phyloP scores from a whole-genome alignment of 2,329 filamentous ascomycete genomes.

The Diatrype stigma region DNA sequence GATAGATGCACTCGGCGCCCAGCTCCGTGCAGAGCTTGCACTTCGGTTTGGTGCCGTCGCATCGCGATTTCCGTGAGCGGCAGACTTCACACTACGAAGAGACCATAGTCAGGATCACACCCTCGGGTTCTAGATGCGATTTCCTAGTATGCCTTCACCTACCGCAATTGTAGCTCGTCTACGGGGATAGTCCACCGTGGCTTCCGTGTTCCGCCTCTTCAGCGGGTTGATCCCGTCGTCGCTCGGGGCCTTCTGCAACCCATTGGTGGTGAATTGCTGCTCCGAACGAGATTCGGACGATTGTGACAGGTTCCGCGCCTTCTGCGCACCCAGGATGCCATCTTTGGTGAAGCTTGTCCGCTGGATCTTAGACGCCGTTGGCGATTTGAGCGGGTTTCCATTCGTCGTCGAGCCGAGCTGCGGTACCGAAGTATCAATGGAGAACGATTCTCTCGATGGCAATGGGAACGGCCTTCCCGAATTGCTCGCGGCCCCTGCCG shows the following conservation, averaged over 20 bases:
- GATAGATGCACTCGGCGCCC: conserved; percentile 78
- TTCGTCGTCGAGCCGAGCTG: conserved; percentile 38
- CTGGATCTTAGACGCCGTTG: conserved; percentile 42
- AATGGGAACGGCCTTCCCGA: conserved; percentile 40
- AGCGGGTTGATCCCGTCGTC: conserved; percentile 52
- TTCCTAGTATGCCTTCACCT: conserved; percentile 29
- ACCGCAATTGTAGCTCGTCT: conserved; percentile 63
- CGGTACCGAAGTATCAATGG: conserved; percentile 45
- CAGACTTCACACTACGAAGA: conserved; percentile 69
- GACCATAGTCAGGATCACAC: conserved; percentile 11
- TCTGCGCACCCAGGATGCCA: conserved; percentile 49
- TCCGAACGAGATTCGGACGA: conserved; percentile 46
- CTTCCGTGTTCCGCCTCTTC: conserved; percentile 60
- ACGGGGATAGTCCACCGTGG: conserved; percentile 59
- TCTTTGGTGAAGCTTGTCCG: conserved; percentile 52
- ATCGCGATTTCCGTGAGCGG: conserved; percentile 73
- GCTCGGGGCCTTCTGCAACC: conserved; percentile 41
- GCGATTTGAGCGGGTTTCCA: conserved; percentile 47
- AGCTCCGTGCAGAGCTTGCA: conserved; percentile 81
- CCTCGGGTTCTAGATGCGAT: conserved; percentile 4
- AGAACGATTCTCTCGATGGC: conserved; percentile 43
- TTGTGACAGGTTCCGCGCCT: conserved; percentile 52
- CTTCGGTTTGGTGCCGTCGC: conserved; percentile 75
- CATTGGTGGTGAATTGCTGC: conserved; percentile 37
- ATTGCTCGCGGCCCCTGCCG: conserved; percentile 34